Evolutionary conservation across 2,329 filamentous ascomycete species (phyloP).

Genomic region (Diatrype stigma): DNA sequence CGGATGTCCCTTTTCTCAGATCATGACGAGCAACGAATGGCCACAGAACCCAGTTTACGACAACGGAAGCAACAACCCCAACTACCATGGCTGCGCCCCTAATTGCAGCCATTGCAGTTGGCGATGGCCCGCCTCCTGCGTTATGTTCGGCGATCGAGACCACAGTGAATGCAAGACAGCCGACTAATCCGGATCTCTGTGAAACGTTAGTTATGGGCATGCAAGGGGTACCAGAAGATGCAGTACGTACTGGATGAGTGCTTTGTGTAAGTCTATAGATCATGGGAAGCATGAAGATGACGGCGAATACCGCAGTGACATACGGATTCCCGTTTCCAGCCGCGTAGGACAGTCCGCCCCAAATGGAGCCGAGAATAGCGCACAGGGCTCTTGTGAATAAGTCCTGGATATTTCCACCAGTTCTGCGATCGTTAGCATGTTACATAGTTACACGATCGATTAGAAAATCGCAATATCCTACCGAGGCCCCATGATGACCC

Average conservation of each 20-base stretch:
- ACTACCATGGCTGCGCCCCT: conserved; percentile 48
- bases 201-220: conserved; percentile 1
- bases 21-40: conserved; percentile 58
- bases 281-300: conserved; percentile 57
- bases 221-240: not conserved
- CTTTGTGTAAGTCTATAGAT: conserved; percentile 53
- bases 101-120: conserved; percentile 39
- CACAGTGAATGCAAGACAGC: conserved; percentile 53
- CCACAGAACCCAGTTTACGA: conserved; percentile 58
- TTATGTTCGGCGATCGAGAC: conserved; percentile 42
- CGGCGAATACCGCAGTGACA: conserved; percentile 51
- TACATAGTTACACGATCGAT: not conserved
- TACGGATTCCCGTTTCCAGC: conserved; percentile 50
- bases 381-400: conserved; percentile 47
- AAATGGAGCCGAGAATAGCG: conserved; percentile 48
- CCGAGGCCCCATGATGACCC: conserved; percentile 51
- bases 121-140: conserved; percentile 27
- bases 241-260: conserved; percentile 46
- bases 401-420: conserved; percentile 56
- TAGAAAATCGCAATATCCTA: conserved; percentile 10
- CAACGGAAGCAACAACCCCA: conserved; percentile 48
- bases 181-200: conserved; percentile 52
- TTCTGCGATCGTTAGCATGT: conserved; percentile 25
- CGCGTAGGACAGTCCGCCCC: conserved; percentile 49
- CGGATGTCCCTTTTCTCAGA: conserved; percentile 49